Evolutionary conservation across 495 filamentous ascomycete species (phyloP), one percentile per base, ranked within the genome.

Genomic region (Penicillium cosmopolitanum): DNA sequence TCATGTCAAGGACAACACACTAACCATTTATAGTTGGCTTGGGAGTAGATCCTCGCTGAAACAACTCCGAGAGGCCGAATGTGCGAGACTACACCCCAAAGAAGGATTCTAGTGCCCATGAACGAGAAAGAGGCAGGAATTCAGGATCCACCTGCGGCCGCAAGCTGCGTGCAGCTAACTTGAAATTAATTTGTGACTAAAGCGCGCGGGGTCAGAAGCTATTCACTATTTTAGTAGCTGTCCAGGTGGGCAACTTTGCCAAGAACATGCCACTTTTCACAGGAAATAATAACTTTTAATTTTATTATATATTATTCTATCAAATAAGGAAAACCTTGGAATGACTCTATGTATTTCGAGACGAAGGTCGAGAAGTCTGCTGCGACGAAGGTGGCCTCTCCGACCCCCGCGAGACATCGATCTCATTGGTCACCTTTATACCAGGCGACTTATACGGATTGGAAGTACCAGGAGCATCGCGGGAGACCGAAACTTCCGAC

Each of bases 371-470:
- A 16, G 58, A 56, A 12, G 58, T 58, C 8, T 35, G 43, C 33
- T 51, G 55, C 18, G 58, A 58, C 4, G 63, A 62, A 11, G 38
- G 36, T 2, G 60, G 28, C 16, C 52, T 55, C 10, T 44, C 53
- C 34, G 55, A 50, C 12, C 8, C 47, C 28, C 52, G 23, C 6
- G 59, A 58, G 11, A 52, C 11, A 52, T 52, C 50, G 8, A 36
- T 54, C 35, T 68, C 66, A 59, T 68, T 68, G 13, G 66, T 70
- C 21, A 70, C 66, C 23, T 48, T 50, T 44, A 70, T 70, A 1
- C 67, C 65, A 21, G 62, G 62, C 44, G 50, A 23, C 40, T 50
- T 63, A 4, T 47, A 33, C 8, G 50, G 23, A 33, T 21, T 36
- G 0, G 53, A 50, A 2, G 33, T 52, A 33, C 23, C 23, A 11